Base-by-base conservation (phyloP, 257 asterid species). In the Coffea eugenioides region DNA sequence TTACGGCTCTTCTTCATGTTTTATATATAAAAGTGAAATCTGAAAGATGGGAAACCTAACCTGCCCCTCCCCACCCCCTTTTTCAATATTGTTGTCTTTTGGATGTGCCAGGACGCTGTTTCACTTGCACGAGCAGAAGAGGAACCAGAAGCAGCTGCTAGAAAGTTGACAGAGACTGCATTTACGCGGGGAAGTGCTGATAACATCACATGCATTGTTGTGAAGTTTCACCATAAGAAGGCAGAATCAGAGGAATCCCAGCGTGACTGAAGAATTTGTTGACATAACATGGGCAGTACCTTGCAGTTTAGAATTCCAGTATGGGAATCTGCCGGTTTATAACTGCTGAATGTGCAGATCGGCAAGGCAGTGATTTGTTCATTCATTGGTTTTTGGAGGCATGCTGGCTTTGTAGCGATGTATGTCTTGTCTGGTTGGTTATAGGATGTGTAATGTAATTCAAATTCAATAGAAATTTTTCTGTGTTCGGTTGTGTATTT, bases 161-260 rank as follows among this genome's bases (percentile, higher is more conserved):
- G 94, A 84, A 96, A 92, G 88, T 90, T 96, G 90, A 88, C 97
- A 1, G 98, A 94, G 87, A 88, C 97, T 25, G 99, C 99, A 69
- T 96, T 92, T 80, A 88, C 90, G 49, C 96, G 96, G 16, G 99
- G 99, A 20, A 96, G 98, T 82, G 98, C 98, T 3, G 99, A 96
- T 83, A 96, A 96, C 79, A 96, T 96, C 87, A 96, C 98, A 72
- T 96, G 98, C 89, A 92, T 96, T 36, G 98, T 94, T 52, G 99
- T 94, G 82, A 94, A 94, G 89, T 85, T 96, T 80, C 90, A 89
- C 83, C 96, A 89, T 51, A 82, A 82, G 66, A 86, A 87, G 80
- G 54, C 79, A 8, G 86, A 70, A 5, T 43, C 84, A 2, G 82
- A 77, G 73, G 89, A 85, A 82, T 81, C 82, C 67, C 76, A 80